A percentile compares a stretch with the other conserved stretches of the same genome.
Evolutionary conservation across 176 grass and related monocot genomes (phyloP).

Genomic region (Elymus sibiricus): DNA sequence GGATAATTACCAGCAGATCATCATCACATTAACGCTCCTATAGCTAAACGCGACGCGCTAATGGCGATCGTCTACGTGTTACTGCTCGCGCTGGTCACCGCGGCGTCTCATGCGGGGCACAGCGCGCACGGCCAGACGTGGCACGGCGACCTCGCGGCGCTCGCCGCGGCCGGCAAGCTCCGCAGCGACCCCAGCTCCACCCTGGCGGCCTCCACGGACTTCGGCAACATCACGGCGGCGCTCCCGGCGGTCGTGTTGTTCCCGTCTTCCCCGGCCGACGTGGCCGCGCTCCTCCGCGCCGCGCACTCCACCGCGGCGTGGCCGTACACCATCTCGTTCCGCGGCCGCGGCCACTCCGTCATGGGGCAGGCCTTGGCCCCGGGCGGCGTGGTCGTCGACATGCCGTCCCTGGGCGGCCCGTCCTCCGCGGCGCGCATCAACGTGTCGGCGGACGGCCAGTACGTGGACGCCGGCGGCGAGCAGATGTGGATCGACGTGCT

Average conservation of each 20-base stretch:
- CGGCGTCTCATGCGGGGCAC: background rate
- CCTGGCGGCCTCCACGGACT: slow-evolving; percentile 56
- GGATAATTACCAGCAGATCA: slow-evolving; percentile 12
- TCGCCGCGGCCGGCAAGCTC: slow-evolving; percentile 33
- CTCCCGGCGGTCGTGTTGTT: slow-evolving; percentile 58
- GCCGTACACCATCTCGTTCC: slow-evolving; percentile 52
- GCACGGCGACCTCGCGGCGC: slow-evolving; percentile 43
- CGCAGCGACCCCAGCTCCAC: slow-evolving; percentile 43
- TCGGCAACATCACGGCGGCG: slow-evolving; percentile 55
- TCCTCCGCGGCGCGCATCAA: slow-evolving; percentile 36
- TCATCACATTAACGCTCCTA: background rate
- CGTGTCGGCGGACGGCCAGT: slow-evolving; percentile 38
- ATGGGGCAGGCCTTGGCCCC: slow-evolving; percentile 61
- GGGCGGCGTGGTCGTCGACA: slow-evolving; percentile 65
- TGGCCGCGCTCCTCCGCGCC: slow-evolving; percentile 49
- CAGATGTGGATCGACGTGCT: slow-evolving; percentile 86
- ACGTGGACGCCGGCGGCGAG: slow-evolving; percentile 93
- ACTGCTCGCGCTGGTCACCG: slow-evolving; percentile 16
- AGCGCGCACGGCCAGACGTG: background rate
- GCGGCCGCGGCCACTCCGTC: slow-evolving; percentile 79
- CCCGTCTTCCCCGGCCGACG: slow-evolving; percentile 46
- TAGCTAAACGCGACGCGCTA: background rate
- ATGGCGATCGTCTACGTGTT: slow-evolving; percentile 38
- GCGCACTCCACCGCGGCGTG: slow-evolving; percentile 11
- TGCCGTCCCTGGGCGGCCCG: slow-evolving; percentile 42